These are phyloP conservation scores for Teunomyces panamensis DNA, from an alignment of 805 yeast species.

Conservation along the genomic window DNA sequence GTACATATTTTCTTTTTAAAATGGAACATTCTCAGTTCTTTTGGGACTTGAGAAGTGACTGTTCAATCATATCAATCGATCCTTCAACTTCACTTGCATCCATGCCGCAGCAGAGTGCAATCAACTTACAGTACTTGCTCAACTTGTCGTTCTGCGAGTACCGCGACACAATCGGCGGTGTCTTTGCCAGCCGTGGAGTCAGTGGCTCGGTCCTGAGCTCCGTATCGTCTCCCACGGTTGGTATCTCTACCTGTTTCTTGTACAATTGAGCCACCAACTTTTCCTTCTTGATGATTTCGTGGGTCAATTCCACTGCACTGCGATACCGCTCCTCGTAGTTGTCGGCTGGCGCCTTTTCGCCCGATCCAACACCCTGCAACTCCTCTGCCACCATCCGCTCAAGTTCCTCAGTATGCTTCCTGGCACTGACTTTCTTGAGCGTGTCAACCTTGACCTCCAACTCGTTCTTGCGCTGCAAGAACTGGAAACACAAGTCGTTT, in stretches of 20 bases:
- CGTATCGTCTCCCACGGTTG: constrained; percentile 4
- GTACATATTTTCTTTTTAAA: background rate
- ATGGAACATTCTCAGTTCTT: background rate
- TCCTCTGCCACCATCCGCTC: background rate
- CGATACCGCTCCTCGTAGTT: constrained; percentile 12
- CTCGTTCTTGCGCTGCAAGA: constrained; percentile 30
- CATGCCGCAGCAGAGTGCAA: constrained; percentile 44
- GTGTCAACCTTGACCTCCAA: constrained; percentile 13
- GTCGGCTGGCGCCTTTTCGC: background rate
- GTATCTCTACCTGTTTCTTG: constrained; percentile 20
- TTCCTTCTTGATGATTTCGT: constrained; percentile 22
- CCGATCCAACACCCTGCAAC: background rate
- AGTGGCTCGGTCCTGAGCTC: background rate
- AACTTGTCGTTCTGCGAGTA: constrained; percentile 32
- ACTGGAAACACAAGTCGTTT: constrained; percentile 39
- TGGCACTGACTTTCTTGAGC: constrained; percentile 13
- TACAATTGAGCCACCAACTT: constrained; percentile 16
- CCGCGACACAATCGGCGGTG: constrained; percentile 18
- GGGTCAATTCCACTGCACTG: constrained; percentile 25
- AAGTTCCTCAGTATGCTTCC: constrained; percentile 2
- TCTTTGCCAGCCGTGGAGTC: constrained; percentile 10
- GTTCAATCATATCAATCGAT: constrained; percentile 42
- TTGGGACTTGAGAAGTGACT: constrained; percentile 28
- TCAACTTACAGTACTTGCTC: constrained; percentile 39
- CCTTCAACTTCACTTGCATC: constrained; percentile 36